A percentile compares a stretch with the other conserved stretches of the same genome.
Evolutionary conservation across 1,139 yeast genomes (phyloP).

Genomic region (Blastobotrys buckinghamii): DNA sequence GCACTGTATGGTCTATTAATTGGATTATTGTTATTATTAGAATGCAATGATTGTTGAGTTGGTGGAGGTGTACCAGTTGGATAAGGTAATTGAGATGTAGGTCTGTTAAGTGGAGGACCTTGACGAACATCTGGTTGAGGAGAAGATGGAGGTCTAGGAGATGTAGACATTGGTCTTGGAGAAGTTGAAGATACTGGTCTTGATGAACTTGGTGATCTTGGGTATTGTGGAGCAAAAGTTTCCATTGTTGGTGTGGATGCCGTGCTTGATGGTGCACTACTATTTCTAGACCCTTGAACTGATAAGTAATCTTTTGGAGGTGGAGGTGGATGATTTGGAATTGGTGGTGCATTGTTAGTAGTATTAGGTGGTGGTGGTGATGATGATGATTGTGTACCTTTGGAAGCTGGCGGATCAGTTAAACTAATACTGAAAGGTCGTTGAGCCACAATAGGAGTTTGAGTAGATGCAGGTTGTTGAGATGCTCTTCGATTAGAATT

Average conservation of each 20-base stretch:
- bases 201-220: not conserved
- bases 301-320: conserved; percentile 5
- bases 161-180: not conserved
- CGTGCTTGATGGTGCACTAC: not conserved
- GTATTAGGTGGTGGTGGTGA: not conserved
- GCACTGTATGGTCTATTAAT: conserved; percentile 2
- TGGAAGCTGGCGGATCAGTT: conserved; percentile 1
- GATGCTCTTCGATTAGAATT: not conserved
- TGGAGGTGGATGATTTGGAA: conserved; percentile 9
- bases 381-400: not conserved
- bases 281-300: not conserved
- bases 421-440: conserved; percentile 5
- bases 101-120: not conserved
- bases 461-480: not conserved
- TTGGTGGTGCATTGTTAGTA: not conserved
- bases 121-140: conserved; percentile 5
- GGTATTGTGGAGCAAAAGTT: not conserved
- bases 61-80: not conserved
- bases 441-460: not conserved
- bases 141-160: conserved; percentile 2
- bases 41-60: not conserved
- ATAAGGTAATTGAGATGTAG: conserved; percentile 1
- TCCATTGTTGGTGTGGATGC: conserved; percentile 2
- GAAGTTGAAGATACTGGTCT: not conserved
- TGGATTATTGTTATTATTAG: not conserved